Base-by-base conservation (phyloP, 2,329 filamentous ascomycete species). In the Xylaria sp. region DNA sequence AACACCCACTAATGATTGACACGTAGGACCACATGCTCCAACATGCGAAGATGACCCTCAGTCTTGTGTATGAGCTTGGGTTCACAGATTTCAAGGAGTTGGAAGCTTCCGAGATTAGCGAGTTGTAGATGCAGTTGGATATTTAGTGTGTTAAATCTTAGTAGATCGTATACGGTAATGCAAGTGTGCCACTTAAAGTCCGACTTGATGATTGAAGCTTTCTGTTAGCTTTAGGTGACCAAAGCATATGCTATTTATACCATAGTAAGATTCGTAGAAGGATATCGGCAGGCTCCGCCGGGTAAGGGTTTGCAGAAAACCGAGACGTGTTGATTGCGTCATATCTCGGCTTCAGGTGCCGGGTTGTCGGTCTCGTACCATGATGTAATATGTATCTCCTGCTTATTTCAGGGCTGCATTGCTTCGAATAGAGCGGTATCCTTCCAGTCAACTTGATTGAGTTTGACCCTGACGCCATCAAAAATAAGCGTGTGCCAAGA, bases 31-130 rank as follows among this genome's bases (percentile, higher is more conserved):
- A 97, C 76, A 96, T 97, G 92, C 82, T 95, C 33, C 89, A 97
- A 79, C 93, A 97, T 77, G 92, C 91, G 21, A 89, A 87, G 74
- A 84, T 97, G 83, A 95, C 92, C 1, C 81, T 96, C 31, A 91
- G 89, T 4, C 83, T 96, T 68, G 91, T 89, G 4, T 94, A 93
- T 71, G 93, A 97, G 79, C 83, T 96, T 63, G 92, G 88, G 9
- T 91, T 91, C 79, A 87, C 91, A 19, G 81, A 90, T 62, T 91
- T 93, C 68, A 79, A 83, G 59, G 79, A 76, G 58, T 62, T 77
- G 15, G 72, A 76, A 68, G 65, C 68, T 64, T 68, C 71, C 27
- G 67, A 75, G 38, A 60, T 74, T 64, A 65, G 71, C 47, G 79
- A 80, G 65, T 70, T 80, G 62, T 80, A 67, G 35, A 38, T 38